These are phyloP conservation scores for Cucurbita pepo DNA, from an alignment of 306 rosid genomes.

Conservation along the genomic window DNA sequence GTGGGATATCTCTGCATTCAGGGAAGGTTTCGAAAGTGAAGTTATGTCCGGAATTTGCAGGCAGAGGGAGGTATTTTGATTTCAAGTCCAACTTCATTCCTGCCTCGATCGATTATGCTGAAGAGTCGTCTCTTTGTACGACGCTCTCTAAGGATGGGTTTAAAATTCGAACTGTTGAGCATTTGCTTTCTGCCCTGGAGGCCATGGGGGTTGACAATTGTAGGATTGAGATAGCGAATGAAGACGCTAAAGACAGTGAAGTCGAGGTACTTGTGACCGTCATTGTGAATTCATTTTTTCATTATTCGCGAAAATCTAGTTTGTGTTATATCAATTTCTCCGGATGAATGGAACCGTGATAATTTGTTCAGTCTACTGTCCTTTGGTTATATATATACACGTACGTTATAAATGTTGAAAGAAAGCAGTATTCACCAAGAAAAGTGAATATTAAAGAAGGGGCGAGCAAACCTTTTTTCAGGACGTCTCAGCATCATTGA, in stretches of 20 bases:
- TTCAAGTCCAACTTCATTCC: constrained; percentile 35
- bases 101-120: constrained; percentile 41
- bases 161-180: constrained; percentile 66
- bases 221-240: constrained; percentile 41
- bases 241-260: constrained; percentile 25
- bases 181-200: constrained; percentile 84
- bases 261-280: constrained; percentile 30
- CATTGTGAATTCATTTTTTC: background rate
- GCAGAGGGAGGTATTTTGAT: constrained; percentile 61
- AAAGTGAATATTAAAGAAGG: background rate
- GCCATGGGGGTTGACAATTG: constrained; percentile 83
- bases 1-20: constrained; percentile 46
- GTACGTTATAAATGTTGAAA: background rate
- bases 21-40: constrained; percentile 49
- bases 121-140: constrained; percentile 66
- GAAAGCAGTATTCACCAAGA: background rate
- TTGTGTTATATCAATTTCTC: background rate
- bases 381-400: background rate
- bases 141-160: constrained; percentile 49
- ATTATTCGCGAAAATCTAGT: background rate
- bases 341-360: background rate
- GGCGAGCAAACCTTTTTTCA: background rate
- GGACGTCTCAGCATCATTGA: background rate
- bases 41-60: constrained; percentile 54
- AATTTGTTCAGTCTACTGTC: background rate